Conservation (phyloP, 768 basidiomycete species). For the Mycena leptocephala region DNA sequence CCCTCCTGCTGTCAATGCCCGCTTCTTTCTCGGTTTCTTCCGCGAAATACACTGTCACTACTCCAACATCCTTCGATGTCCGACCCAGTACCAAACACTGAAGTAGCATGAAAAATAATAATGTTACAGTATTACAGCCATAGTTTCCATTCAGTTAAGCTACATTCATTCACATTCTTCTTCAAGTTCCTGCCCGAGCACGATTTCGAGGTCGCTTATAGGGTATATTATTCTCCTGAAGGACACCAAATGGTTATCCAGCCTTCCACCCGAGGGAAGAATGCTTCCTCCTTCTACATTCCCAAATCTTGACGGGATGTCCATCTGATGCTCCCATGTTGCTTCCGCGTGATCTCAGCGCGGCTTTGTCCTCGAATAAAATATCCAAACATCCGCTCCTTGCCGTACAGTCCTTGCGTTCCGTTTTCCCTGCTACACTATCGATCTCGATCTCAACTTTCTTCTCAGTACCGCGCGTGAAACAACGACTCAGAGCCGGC, state of each 20-base stretch:
- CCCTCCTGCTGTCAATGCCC: slow-evolving; percentile 43
- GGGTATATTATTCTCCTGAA: too few species aligned
- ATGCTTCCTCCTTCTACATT: too few species aligned
- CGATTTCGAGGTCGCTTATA: too few species aligned
- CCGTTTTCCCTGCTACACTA: neutral
- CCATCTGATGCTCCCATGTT: neutral
- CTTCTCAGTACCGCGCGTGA: neutral
- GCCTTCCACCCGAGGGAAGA: too few species aligned
- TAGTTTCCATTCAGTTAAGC: too few species aligned
- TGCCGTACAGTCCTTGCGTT: neutral
- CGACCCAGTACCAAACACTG: slow-evolving; percentile 45
- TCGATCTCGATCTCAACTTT: neutral
- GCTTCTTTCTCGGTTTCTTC: slow-evolving; percentile 35
- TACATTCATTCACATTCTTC: too few species aligned
- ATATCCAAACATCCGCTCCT: neutral
- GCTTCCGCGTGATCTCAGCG: neutral
- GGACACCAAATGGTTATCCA: too few species aligned
- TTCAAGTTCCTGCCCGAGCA: too few species aligned
- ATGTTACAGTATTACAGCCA: too few species aligned
- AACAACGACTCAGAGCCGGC: neutral
- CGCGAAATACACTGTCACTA: slow-evolving; percentile 36
- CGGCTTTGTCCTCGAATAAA: neutral
- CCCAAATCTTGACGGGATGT: too few species aligned
- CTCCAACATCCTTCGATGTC: slow-evolving; percentile 49
- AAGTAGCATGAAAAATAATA: too few species aligned